phyloP scores from a whole-genome alignment of 2,329 filamentous ascomycete genomes.

The Cytospora paraplurivora region DNA sequence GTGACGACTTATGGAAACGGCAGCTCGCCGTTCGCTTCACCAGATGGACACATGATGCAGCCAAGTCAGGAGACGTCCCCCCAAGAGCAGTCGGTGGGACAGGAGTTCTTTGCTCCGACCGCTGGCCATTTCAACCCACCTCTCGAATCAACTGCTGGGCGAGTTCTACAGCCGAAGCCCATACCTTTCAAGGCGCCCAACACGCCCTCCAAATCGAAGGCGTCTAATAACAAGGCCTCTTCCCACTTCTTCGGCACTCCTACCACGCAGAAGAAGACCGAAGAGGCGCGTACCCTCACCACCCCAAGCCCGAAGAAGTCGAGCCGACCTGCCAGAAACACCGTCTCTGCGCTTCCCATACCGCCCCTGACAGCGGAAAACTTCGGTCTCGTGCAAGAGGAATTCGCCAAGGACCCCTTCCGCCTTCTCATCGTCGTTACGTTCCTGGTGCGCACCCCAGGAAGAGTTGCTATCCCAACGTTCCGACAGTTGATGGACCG shows the following conservation, averaged over 20 bases:
- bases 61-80: neutral
- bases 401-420: conserved; percentile 74
- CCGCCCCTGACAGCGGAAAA: conserved; percentile 62
- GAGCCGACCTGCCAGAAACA: conserved; percentile 45
- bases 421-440: conserved; percentile 79
- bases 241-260: conserved; percentile 19
- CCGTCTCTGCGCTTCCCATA: conserved; percentile 62
- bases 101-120: conserved; percentile 38
- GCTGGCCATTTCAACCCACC: conserved; percentile 44
- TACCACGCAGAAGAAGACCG: conserved; percentile 16
- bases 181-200: conserved; percentile 7
- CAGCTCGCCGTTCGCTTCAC: neutral
- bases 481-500: conserved; percentile 67
- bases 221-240: conserved; percentile 12
- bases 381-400: conserved; percentile 86
- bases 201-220: conserved; percentile 30
- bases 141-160: conserved; percentile 33
- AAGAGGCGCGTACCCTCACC: conserved; percentile 19
- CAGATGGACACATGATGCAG: neutral
- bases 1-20: neutral
- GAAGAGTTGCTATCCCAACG: conserved; percentile 72
- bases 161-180: conserved; percentile 2
- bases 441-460: conserved; percentile 81
- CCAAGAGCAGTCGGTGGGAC: conserved; percentile 6
- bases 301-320: conserved; percentile 31